Percentiles rank a stretch among this genome's conserved stretches.
Evolutionary conservation across 2,329 filamentous ascomycete species (phyloP).

Genomic region (Diplodia scrobiculata): DNA sequence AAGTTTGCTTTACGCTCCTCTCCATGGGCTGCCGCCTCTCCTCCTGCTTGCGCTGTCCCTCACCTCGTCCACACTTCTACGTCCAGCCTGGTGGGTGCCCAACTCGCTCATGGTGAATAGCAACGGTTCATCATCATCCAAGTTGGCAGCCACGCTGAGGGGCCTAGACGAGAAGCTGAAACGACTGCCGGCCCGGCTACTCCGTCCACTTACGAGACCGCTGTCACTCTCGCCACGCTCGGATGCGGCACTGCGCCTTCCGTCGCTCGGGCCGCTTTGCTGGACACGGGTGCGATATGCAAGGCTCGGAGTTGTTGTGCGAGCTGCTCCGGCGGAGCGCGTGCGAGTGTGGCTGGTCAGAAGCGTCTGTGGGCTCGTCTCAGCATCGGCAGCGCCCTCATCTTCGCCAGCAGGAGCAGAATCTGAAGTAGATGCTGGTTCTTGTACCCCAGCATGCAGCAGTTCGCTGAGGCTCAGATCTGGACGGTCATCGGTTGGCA

Average conservation of each 20-base stretch:
- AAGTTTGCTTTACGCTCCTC: conserved; percentile 8
- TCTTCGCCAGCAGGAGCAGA: background rate
- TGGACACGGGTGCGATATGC: conserved; percentile 25
- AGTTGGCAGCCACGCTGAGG: conserved; percentile 34
- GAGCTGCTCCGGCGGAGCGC: conserved; percentile 19
- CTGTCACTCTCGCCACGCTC: conserved; percentile 27
- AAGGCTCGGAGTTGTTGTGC: conserved; percentile 15
- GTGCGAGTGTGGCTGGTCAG: conserved; percentile 10
- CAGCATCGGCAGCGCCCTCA: conserved; percentile 7
- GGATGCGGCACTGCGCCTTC: conserved; percentile 22
- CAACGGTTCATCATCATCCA: conserved; percentile 67
- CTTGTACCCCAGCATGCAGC: conserved; percentile 39
- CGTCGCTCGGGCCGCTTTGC: conserved; percentile 7
- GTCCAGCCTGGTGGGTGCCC: conserved; percentile 47
- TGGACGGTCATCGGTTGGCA: conserved; percentile 66
- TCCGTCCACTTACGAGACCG: conserved; percentile 23
- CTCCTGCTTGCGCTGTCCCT: conserved; percentile 34
- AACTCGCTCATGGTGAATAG: conserved; percentile 75
- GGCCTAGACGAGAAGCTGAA: conserved; percentile 51
- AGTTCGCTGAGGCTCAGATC: conserved; percentile 67
- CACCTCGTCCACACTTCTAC: conserved; percentile 44
- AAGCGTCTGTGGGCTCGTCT: conserved; percentile 11
- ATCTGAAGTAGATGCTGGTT: conserved; percentile 3
- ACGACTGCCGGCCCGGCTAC: conserved; percentile 34
- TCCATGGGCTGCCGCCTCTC: conserved; percentile 24